These are phyloP conservation scores for Ascochyta koolunga DNA, from an alignment of 2,329 filamentous ascomycete species.

Conservation along the genomic window DNA sequence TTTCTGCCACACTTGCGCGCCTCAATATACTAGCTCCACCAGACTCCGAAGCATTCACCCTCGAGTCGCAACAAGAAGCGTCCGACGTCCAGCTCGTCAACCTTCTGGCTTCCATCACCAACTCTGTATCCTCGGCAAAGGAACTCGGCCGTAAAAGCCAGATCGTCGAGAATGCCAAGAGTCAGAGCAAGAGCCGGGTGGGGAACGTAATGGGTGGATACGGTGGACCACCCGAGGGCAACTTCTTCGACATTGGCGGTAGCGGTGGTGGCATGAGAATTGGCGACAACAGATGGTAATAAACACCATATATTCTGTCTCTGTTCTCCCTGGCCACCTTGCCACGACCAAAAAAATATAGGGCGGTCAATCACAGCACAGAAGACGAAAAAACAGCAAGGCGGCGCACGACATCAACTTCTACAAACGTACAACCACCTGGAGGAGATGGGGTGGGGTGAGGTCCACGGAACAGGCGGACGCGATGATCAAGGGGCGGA, in stretches of 20 bases:
- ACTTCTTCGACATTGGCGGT: constrained; percentile 32
- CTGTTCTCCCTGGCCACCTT: no score
- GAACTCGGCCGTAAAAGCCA: constrained; percentile 77
- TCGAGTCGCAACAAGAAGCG: constrained; percentile 75
- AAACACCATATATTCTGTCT: not conserved
- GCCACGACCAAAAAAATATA: no score
- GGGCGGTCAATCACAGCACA: not conserved
- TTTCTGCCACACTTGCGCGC: constrained; percentile 83
- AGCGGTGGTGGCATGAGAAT: constrained; percentile 20
- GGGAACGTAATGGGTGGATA: constrained; percentile 22
- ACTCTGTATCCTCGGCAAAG: constrained; percentile 72
- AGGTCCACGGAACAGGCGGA: not conserved
- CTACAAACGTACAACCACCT: no score
- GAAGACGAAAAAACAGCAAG: not conserved
- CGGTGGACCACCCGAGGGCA: constrained; percentile 22
- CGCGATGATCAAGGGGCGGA: not conserved
- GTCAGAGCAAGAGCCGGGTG: constrained; percentile 39
- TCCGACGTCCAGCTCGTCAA: constrained; percentile 84
- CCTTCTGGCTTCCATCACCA: constrained; percentile 76
- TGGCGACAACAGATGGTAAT: constrained; percentile 29
- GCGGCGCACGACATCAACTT: not conserved
- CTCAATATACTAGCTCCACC: constrained; percentile 81
- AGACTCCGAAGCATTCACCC: constrained; percentile 67
- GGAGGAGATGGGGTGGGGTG: not conserved
- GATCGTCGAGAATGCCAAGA: constrained; percentile 50